Conservation (phyloP, 1,139 yeast genomes). For the Trichomonascaceae sp. region DNA sequence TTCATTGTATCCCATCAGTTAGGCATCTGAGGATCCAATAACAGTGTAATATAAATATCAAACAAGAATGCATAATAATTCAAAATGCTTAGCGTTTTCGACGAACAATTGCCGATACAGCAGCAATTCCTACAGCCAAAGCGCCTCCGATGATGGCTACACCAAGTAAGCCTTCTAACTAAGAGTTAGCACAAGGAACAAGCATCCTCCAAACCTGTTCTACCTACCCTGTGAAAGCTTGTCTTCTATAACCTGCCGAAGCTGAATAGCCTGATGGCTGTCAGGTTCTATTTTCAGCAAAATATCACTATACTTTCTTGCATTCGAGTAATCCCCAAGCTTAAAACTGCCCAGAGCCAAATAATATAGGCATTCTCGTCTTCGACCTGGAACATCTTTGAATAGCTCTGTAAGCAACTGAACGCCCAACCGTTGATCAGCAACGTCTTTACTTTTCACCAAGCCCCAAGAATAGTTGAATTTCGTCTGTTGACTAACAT, state of each 20-base stretch:
- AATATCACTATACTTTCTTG: constrained; percentile 78
- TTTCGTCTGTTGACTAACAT: constrained; percentile 72
- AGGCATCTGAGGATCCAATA: too few relatives aligned
- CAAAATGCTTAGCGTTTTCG: constrained; percentile 22
- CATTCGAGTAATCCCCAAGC: constrained; percentile 78
- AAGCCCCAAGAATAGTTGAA: constrained; percentile 98
- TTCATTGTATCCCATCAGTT: too few relatives aligned
- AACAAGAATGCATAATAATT: background rate
- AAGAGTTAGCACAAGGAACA: background rate
- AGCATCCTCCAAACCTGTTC: background rate
- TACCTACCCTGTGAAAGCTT: constrained; percentile 57
- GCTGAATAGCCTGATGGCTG: constrained; percentile 65
- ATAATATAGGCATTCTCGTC: constrained; percentile 87
- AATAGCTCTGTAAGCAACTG: constrained; percentile 67
- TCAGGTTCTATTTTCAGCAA: constrained; percentile 75
- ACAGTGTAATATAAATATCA: background rate
- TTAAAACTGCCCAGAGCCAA: constrained; percentile 84
- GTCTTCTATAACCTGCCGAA: constrained; percentile 75
- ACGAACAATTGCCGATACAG: constrained; percentile 51
- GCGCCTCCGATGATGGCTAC: constrained; percentile 81
- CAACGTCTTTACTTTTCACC: constrained; percentile 56
- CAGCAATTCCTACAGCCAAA: constrained; percentile 75
- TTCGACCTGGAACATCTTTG: constrained; percentile 70
- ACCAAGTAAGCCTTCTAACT: constrained; percentile 78
- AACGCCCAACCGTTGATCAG: constrained; percentile 74